Conservation (phyloP, 176 grass and related monocot species). For the Urochloa ruziziensis region DNA sequence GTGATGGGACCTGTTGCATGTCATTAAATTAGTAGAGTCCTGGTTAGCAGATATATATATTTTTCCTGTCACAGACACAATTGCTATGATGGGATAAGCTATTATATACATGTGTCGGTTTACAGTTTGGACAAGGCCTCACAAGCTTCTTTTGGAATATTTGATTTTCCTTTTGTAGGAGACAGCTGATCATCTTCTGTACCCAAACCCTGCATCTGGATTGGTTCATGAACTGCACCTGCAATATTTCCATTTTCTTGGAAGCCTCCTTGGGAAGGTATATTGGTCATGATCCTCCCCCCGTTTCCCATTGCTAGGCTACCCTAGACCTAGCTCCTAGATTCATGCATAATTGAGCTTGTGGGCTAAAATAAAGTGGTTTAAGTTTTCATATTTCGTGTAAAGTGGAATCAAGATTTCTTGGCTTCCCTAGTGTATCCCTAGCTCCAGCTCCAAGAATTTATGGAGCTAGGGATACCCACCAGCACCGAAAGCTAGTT, state of each 20-base stretch:
- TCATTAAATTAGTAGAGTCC: background rate
- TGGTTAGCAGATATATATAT: background rate
- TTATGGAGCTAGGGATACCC: background rate
- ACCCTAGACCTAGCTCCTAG: background rate
- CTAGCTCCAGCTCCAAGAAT: background rate
- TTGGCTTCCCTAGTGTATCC: background rate
- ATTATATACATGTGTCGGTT: background rate
- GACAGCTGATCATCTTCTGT: conserved; percentile 88
- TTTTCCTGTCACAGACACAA: background rate
- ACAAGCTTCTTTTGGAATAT: conserved; percentile 1
- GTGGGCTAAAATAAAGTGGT: background rate
- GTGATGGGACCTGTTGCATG: background rate
- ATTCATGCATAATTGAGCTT: background rate
- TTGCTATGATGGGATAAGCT: background rate
- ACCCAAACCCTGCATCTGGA: conserved; percentile 95
- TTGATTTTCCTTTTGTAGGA: conserved; percentile 51
- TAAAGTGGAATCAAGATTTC: background rate
- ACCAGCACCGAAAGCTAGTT: background rate
- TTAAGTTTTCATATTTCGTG: background rate
- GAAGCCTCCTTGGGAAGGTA: conserved; percentile 95
- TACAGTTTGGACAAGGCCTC: background rate
- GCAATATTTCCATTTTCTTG: conserved; percentile 95
- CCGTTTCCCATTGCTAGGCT: background rate
- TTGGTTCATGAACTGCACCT: conserved; percentile 93
- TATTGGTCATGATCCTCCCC: conserved; percentile 13